Base-by-base conservation (phyloP, 2,329 filamentous ascomycete genomes). In the Xylariaceae sp. region DNA sequence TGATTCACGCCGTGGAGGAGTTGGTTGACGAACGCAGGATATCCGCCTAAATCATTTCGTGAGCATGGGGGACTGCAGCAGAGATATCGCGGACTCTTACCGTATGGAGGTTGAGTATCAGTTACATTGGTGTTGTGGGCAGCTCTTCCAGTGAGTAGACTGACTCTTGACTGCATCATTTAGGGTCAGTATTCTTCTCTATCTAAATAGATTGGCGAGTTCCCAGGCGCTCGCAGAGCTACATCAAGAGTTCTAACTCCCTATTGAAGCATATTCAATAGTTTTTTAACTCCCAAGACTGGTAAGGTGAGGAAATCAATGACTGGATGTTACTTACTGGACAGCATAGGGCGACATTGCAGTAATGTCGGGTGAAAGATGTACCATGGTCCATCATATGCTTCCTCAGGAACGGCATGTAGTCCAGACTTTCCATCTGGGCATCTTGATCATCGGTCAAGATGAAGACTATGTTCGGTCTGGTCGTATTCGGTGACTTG, bases 61-160 rank as follows among this genome's bases (percentile, higher is more conserved):
- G 18, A 20, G 19, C 2, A 20, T 7, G 12, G 10, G n/a, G n/a
- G n/a, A 14, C 50, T 29, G 47, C 44, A 10, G 46, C 32, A 4
- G 14, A 10, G 6, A 37, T 37, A 4, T 37, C 3, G 7, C 12
- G 14, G 32, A 14, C 14, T 37, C 71, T 48, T 71, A 81, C 81
- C 82, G 59, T 83, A 82, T 5, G 82, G 83, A 20, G 81, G 71
- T 41, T 48, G 67, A 6, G 77, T 69, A 43, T 77, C 73, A 1
- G 85, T 87, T 2, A 87, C 82, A 65, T 87, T 87, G 1, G 83
- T 87, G 57, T 87, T 87, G 61, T 88, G 85, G 2, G 84, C 81
- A 9, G 81, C 77, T 63, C 78, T 79, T 2, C 83, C 83, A 0
- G 83, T 87, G 78, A 79, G 82, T 9, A 87, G 67, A 37, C 76